Evolutionary conservation across 2,329 filamentous ascomycete genomes (phyloP), one percentile per base, ranked within the genome.

Genomic region (Fusarium ramigenum): DNA sequence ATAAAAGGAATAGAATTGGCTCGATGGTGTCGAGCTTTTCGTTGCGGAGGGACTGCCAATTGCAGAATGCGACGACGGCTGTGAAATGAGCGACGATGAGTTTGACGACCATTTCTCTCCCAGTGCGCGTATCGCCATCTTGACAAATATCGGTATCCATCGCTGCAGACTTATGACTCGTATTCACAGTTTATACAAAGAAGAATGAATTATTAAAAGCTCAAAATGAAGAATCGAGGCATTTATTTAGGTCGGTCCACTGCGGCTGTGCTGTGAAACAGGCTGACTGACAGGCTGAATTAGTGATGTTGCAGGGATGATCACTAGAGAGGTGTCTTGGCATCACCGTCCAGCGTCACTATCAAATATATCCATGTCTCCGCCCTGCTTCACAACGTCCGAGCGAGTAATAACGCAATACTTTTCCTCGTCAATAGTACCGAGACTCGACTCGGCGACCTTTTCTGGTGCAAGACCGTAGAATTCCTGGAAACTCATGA

Each of bases 21-120:
- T 73, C 70, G 5, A 73, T 59, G 1, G 60, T 47, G 36, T 46
- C 42, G 10, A 73, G 70, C 4, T n/a, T 39, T 19, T 72, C 70
- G 10, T 70, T 56, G 18, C 70, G 70, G 0, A 66, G 34, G 4
- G 60, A 66, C 8, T 66, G 60, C 12, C 61, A 43, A 23, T 72
- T 70, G 40, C 70, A 72, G 0, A 73, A 72, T 1, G 70, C 65
- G 5, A 59, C 39, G 8, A 49, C 9, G 0, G 65, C 65, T 2
- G 65, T 70, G 23, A 73, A 14, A 28, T 72, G 69, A 1, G 70
- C 65, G 18, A 72, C 23, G 4, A 70, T 32, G 9, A 72, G 56
- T 14, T 73, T 72, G 6, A 70, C 40, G 2, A 73, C n/a, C 10
- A 73, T 47, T 6, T 73, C 70, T 15, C 46, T 59, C 6, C 25